Base-by-base conservation (phyloP, 2,329 filamentous ascomycete species). In the Aspergillus sp. region DNA sequence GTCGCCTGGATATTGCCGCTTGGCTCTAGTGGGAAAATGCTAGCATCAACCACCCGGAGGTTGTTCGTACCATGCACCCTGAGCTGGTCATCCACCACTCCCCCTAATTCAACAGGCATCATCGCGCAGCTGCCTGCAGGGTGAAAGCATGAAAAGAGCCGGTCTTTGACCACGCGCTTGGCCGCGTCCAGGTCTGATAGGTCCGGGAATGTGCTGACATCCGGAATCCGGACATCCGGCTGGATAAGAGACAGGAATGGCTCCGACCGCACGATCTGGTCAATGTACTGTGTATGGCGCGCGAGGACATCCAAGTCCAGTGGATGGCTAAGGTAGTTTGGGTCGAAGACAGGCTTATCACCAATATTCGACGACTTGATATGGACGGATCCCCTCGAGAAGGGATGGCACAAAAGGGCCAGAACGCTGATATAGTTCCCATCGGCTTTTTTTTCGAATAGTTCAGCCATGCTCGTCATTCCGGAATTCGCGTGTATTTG, bases 311-410 rank as follows among this genome's bases (percentile, higher is more conserved):
- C 55, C 29, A 57, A 62, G 49, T 75, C 71, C 0, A 66, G 61
- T 29, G 61, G 49, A 34, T 67, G 58, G 3, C 58, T 60, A 8
- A 75, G 61, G 58, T 63, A 75, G 51, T 67, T 66, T 2, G 72
- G 70, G 52, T 74, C 62, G 50, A 73, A 65, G 28, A 66, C 52
- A 0, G 73, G 72, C 1, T 54, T 48, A 8, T 61, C 59, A 1
- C 53, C 51, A 0, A 58, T 60, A 8, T 63, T 57, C 7, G 53
- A 44, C 1, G 64, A 66, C 1, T 32, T 40, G 35, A 62, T 53
- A 43, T 74, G 72, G 0, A 70, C 54, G 10, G 49, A 55, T 3
- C 63, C 64, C 2, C 60, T 58, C 2, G 63, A 66, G 5, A 65
- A 54, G 0, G 61, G 60, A 32, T 62, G 54, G 42, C 57, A 57